Evolutionary conservation across 2,329 filamentous ascomycete species (phyloP).

Genomic region (Cyphellophora europaea): DNA sequence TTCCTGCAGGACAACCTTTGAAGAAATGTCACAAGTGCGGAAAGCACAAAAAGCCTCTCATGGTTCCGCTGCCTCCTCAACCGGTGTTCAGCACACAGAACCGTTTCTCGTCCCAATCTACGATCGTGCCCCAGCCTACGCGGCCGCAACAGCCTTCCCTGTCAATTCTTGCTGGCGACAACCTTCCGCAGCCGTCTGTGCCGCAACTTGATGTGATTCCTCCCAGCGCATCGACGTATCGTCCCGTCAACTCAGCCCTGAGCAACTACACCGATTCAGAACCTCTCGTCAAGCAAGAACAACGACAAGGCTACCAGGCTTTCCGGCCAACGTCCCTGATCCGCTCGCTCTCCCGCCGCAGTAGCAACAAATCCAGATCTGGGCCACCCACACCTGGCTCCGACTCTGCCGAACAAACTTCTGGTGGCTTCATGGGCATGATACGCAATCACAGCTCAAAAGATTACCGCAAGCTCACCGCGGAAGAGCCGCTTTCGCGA

Average conservation of each 20-base stretch:
- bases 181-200: not conserved
- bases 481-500: slow-evolving; percentile 50
- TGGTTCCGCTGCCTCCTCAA: not conserved
- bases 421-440: slow-evolving; percentile 5
- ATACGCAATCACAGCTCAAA: slow-evolving; percentile 1
- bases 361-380: slow-evolving; percentile 1
- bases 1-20: not conserved
- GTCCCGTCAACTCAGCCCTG: slow-evolving; percentile 6
- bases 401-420: slow-evolving; percentile 14
- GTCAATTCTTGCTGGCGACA: not conserved
- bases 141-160: not conserved
- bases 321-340: slow-evolving; percentile 16
- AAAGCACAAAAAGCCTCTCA: slow-evolving; percentile 1
- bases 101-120: not conserved
- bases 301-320: slow-evolving; percentile 4
- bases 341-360: slow-evolving; percentile 14
- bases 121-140: not conserved
- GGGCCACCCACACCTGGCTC: slow-evolving; percentile 4
- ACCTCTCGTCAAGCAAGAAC: slow-evolving; percentile 8
- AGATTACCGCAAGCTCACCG: slow-evolving; percentile 9
- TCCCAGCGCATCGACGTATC: slow-evolving; percentile 10
- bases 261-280: slow-evolving; percentile 11
- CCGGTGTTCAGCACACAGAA: not conserved
- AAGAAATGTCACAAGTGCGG: slow-evolving; percentile 2
- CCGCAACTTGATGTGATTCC: slow-evolving; percentile 16